These are phyloP conservation scores for Pterocarpus macrocarpus DNA, from an alignment of 306 rosid species.

Conservation along the genomic window DNA sequence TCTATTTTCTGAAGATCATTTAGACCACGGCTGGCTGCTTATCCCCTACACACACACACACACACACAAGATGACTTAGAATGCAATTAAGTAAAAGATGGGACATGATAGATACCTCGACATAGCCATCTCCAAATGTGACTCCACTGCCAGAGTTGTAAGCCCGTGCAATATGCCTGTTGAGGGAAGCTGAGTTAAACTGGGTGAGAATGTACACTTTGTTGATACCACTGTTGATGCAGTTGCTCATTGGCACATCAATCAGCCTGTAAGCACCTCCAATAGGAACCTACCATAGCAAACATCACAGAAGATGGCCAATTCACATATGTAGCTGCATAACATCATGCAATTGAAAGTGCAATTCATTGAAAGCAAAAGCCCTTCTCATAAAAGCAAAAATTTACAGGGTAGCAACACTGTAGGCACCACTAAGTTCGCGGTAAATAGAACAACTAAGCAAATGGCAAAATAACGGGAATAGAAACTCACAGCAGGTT, in stretches of 20 bases:
- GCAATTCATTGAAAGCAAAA: not conserved
- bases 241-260: constrained; percentile 98
- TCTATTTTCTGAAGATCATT: constrained; percentile 10
- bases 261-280: constrained; percentile 94
- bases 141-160: constrained; percentile 79
- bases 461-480: constrained; percentile 9
- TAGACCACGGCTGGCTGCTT: not conserved
- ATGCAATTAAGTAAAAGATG: constrained; percentile 35
- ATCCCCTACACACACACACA: not conserved
- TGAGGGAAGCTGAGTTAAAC: constrained; percentile 93
- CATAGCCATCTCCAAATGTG: constrained; percentile 86
- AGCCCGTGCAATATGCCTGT: constrained; percentile 90
- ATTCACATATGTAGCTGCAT: constrained; percentile 11
- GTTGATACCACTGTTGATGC: constrained; percentile 96
- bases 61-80: not conserved
- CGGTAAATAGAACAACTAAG: not conserved
- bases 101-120: constrained; percentile 66
- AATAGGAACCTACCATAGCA: constrained; percentile 70
- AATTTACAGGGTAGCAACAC: not conserved
- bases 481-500: constrained; percentile 79
- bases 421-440: not conserved
- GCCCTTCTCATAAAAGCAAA: not conserved
- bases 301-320: constrained; percentile 25
- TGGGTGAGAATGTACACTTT: constrained; percentile 95
- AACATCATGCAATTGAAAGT: not conserved